Evolutionary conservation across 371 early-diverging fungal genomes (phyloP), one percentile per base, ranked within the genome.

Genomic region (Mucor irregularis): DNA sequence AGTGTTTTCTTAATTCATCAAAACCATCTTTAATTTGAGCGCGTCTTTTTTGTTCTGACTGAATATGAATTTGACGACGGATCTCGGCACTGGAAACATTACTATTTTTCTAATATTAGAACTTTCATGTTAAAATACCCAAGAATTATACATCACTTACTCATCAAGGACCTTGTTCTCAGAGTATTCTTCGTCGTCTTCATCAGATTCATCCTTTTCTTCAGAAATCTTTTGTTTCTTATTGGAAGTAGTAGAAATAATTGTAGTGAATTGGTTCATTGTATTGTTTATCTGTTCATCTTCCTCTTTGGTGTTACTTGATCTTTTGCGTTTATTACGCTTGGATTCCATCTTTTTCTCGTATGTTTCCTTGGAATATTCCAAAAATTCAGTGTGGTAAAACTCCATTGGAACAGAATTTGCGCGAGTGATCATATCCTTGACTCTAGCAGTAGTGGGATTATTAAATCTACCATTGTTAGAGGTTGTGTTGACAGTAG

Each of bases 21-120:
- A 79, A 79, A 2, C 79, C 79, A 65, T 76, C 76, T 35, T 74
- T 74, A 47, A 79, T 79, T 34, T 79, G 76, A 26, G 79, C 79
- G 38, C 79, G 74, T 51, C 79, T 67, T 49, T 74, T 75, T 43
- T 79, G 79, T 40, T 79, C 79, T 40, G 79, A 79, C 50, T 79
- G 79, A 49, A 79, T 79, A 53, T 79, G 79, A 45, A 79, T 76
- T 56, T 79, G 76, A 13, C 79, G 74, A 44, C 74, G 72, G 26
- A 79, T 50, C 46, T 79, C 79, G 21, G 70, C 72, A 29, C 54
- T 62, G 5, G 67, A 48, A 17, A 64, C 24, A 30, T 39, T 58
- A 17, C 34, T 52, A 39, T 24, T 40, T 49, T 28, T 10, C 24
- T 26, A 39, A 39, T 16, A 49, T 16, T 29, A 31, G 11, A 17